These are phyloP conservation scores for Calocybe gangraenosa DNA, from an alignment of 768 basidiomycete species.

Conservation along the genomic window DNA sequence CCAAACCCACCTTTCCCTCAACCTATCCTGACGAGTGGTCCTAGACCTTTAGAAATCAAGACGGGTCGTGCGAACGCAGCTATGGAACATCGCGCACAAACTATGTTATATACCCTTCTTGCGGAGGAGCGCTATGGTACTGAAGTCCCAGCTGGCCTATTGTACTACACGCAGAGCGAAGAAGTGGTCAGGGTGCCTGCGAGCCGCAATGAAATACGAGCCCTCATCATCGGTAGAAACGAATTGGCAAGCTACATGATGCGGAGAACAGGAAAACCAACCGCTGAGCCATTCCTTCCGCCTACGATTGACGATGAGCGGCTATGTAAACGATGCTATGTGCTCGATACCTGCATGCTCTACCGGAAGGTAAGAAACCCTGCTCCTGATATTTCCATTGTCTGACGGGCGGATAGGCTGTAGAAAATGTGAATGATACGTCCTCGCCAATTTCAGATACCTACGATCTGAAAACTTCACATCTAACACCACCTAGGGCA, in stretches of 20 bases:
- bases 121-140: slow-evolving; percentile 88
- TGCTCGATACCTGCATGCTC: slow-evolving; percentile 86
- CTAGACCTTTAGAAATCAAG: slow-evolving; percentile 93
- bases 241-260: slow-evolving; percentile 78
- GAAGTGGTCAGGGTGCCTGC: slow-evolving; percentile 82
- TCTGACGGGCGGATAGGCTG: slow-evolving; percentile 39
- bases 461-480: slow-evolving; percentile 76
- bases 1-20: slow-evolving; percentile 23
- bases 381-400: slow-evolving; percentile 3
- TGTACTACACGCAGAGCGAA: slow-evolving; percentile 93
- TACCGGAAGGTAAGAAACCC: slow-evolving; percentile 68
- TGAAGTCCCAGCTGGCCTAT: slow-evolving; percentile 74
- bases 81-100: slow-evolving; percentile 96
- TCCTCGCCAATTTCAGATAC: slow-evolving; percentile 57
- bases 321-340: slow-evolving; percentile 77
- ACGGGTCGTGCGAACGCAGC: slow-evolving; percentile 74
- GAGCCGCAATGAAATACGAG: slow-evolving; percentile 78
- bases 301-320: slow-evolving; percentile 80
- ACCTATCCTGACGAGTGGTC: slow-evolving; percentile 27
- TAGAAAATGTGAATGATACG: slow-evolving; percentile 58
- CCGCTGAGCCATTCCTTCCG: slow-evolving; percentile 66
- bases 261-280: slow-evolving; percentile 32
- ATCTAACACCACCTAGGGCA: slow-evolving; percentile 62
- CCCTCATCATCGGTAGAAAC: slow-evolving; percentile 78
- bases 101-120: slow-evolving; percentile 92